Evolutionary conservation across 2,329 filamentous ascomycete species (phyloP), one percentile per base, ranked within the genome.

Genomic region (Colletotrichum noveboracense): DNA sequence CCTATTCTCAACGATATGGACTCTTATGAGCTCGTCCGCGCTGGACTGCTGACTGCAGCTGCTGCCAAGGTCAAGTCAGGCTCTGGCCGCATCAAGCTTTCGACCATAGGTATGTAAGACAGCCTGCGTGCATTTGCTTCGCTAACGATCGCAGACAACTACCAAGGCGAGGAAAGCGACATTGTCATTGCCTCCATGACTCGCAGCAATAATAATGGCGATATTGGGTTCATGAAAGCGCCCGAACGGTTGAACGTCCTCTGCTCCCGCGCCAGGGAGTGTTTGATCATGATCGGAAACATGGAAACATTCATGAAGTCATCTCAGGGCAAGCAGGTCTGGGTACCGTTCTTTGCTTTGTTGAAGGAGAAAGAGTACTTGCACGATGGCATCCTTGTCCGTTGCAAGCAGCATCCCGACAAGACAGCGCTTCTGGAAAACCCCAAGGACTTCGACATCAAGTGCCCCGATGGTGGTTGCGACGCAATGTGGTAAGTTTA

Each of bases 121-220:
- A 4, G 4, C 14, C 26, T 30, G 9, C 30, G 34, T 28, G 34
- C 1, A 6, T 8, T 48, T 68, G 6, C 26, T 58, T 24, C 16
- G 10, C 10, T 34, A 30, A 61, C 58, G 12, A 61, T 34, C 10
- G 14, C 16, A 93, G 94, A 96, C 76, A 96, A 96, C 76, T 96
- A 94, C 73, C 94, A 96, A 81, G 94, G 94, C 2, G 94, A 96
- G 79, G 94, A 96, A 77, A 92, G 91, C 48, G 91, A 95, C 2
- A 93, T 96, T 18, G 92, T 95, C 0, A 89, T 96, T 9, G 90
- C 86, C 0, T 93, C 92, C 0, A 82, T 96, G 13, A 94, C 93
- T 0, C 86, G 94, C 6, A 94, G 93, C 80, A 96, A 96, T 77
- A 73, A 79, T 0, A 79, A 80, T 0, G 89, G 90, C 0, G 91